A percentile compares a stretch with the other conserved stretches of the same genome.
phyloP scores from a whole-genome alignment of 495 filamentous ascomycete species.

The Xylaria longipes region DNA sequence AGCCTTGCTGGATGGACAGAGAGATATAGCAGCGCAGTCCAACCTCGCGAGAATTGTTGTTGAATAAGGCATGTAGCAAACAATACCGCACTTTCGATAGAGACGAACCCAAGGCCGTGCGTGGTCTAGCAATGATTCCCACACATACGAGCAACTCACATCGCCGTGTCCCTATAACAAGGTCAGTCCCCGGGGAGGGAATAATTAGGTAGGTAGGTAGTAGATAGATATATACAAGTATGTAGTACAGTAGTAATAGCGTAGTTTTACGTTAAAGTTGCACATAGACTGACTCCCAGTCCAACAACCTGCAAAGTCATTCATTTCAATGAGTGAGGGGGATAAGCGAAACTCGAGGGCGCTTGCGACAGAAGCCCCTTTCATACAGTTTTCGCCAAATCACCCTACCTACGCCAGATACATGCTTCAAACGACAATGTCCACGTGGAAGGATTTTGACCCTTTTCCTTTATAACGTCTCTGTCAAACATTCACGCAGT shows the following conservation, averaged over 20 bases:
- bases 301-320: slow-evolving; percentile 5
- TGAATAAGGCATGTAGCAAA: not conserved
- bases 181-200: not conserved
- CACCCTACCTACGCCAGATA: slow-evolving; percentile 16
- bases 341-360: slow-evolving; percentile 14
- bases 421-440: slow-evolving; percentile 13
- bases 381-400: slow-evolving; percentile 18
- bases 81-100: too few species aligned
- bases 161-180: not conserved
- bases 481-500: not conserved
- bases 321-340: slow-evolving; percentile 13
- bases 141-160: not conserved
- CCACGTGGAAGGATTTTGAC: not conserved
- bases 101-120: not conserved
- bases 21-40: too few species aligned
- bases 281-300: not conserved
- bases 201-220: not conserved
- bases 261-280: not conserved
- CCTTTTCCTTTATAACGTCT: slow-evolving; percentile 1
- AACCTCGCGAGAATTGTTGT: not conserved
- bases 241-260: slow-evolving; percentile 18
- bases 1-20: not conserved
- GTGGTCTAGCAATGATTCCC: not conserved
- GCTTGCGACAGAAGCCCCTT: slow-evolving; percentile 10
- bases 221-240: slow-evolving; percentile 25